Base-by-base conservation (phyloP, 768 basidiomycete genomes). In the Tulasnella sp. region DNA sequence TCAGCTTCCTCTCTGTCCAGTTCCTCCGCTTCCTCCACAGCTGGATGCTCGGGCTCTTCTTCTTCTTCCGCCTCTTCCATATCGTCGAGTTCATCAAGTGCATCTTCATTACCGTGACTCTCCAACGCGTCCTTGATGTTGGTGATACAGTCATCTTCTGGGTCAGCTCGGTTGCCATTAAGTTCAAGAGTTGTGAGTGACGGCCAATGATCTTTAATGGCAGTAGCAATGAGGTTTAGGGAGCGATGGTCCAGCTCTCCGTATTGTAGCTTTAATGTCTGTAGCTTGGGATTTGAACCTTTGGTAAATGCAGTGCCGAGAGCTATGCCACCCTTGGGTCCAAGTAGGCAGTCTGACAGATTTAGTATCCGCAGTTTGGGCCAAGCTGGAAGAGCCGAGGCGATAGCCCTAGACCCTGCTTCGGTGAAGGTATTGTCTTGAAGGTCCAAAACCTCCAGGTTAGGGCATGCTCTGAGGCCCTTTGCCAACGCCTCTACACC, bases 301-400 rank as follows among this genome's bases (percentile, higher is more conserved):
- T 65, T 65, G 1, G 72, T 70, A 39, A 98, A 71, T 6, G 71
- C 72, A 33, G 70, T 70, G 39, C 86, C 63, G 47, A 86, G 69
- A 1, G 71, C 65, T 2, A 90, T 70, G 52, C 85, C 83, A 28
- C 90, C 89, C n/a, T 79, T 77, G 3, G 77, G 71, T 3, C 84
- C 80, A 19, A 99, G 72, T 33, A 92, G 76, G 60, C 92, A 95
- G 65, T 96, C 93, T 7, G 88, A 90, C 33, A 99, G 69, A 64
- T 96, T 86, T 58, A 98, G 78, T n/a, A 74, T 74, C 35, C 72
- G 71, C 16, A 99, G 71, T 2, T 71, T 61, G 0, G 82, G 74
- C 83, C 95, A 85, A 3, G 74, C 71, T 0, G 71, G 65, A 15
- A 99, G 64, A 0, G 80, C 74, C 34, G 71, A 69, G 2, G 83